These are phyloP conservation scores for Fusarium sp. DNA, from an alignment of 2,329 filamentous ascomycete genomes.

Conservation along the genomic window DNA sequence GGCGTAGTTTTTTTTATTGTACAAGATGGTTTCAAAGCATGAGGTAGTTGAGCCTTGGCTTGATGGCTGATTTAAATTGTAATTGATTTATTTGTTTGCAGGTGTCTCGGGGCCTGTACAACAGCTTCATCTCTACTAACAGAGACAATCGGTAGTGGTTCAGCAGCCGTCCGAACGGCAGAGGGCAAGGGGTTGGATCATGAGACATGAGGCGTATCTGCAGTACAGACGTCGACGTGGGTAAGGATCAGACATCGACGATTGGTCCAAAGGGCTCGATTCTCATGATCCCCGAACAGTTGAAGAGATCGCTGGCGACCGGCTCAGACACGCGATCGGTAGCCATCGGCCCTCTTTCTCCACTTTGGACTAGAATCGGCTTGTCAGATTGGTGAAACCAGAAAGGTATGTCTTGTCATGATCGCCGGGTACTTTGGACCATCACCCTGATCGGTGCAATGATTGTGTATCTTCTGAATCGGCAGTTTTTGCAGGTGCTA, in stretches of 20 bases:
- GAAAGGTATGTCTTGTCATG: slow-evolving; percentile 1
- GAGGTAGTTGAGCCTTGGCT: neutral
- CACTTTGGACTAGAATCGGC: slow-evolving; percentile 3
- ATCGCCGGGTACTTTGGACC: slow-evolving; percentile 18
- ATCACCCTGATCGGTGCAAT: slow-evolving; percentile 26
- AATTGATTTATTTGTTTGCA: neutral
- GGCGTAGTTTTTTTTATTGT: neutral
- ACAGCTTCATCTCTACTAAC: slow-evolving; percentile 8
- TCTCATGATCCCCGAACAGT: slow-evolving; percentile 23
- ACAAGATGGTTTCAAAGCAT: neutral
- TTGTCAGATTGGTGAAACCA: slow-evolving; percentile 18
- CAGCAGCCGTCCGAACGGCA: neutral
- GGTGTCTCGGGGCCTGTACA: neutral
- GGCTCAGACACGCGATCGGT: slow-evolving; percentile 39
- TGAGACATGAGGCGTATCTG: slow-evolving; percentile 14
- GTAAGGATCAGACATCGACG: slow-evolving; percentile 1
- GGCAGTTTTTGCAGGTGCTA: slow-evolving; percentile 2
- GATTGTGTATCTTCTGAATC: slow-evolving; percentile 8
- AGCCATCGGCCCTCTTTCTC: slow-evolving; percentile 24
- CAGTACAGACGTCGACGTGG: slow-evolving; percentile 4
- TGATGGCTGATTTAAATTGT: neutral
- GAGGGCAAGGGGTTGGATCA: slow-evolving; percentile 2
- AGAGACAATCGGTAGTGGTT: neutral
- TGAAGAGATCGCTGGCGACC: slow-evolving; percentile 40
- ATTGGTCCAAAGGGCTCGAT: slow-evolving; percentile 30